phyloP scores from a whole-genome alignment of 2,329 filamentous ascomycete genomes.

The Zymoseptoria tritici region DNA sequence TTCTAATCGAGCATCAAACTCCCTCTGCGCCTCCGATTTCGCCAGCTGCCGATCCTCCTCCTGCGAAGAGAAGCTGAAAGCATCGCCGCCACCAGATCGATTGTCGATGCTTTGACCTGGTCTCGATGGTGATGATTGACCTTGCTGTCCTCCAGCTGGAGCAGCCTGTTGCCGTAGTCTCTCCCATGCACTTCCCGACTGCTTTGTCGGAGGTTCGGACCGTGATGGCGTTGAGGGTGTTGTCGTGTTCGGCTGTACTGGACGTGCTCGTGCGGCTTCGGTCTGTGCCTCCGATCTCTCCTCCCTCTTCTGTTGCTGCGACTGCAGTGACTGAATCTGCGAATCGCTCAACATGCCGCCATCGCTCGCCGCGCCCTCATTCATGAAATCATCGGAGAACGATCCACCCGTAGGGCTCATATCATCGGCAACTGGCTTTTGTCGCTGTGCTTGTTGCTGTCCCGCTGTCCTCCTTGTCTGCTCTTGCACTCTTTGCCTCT shows the following conservation, averaged over 20 bases:
- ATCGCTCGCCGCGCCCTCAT: slow-evolving; percentile 15
- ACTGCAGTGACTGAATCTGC: slow-evolving; percentile 16
- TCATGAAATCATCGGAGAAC: slow-evolving; percentile 27
- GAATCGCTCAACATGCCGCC: slow-evolving; percentile 27
- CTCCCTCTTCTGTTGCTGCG: slow-evolving; percentile 3
- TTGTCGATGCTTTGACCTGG: slow-evolving; percentile 15
- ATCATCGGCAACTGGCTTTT: slow-evolving; percentile 28
- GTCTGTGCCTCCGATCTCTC: slow-evolving; percentile 34
- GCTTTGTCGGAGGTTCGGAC: slow-evolving; percentile 1
- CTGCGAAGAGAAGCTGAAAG: slow-evolving; percentile 37
- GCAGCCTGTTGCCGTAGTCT: slow-evolving; percentile 32
- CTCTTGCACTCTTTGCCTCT: slow-evolving; percentile 21
- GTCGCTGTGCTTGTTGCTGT: slow-evolving; percentile 1
- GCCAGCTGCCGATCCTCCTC: slow-evolving; percentile 39
- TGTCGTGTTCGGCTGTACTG: slow-evolving; percentile 9
- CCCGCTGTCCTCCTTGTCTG: slow-evolving; percentile 2
- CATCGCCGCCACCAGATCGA: slow-evolving; percentile 31
- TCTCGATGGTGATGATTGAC: slow-evolving; percentile 17
- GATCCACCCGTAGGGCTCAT: slow-evolving; percentile 34
- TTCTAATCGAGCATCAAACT: slow-evolving; percentile 45
- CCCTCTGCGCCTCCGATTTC: slow-evolving; percentile 40
- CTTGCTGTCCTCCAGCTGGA: slow-evolving; percentile 13
- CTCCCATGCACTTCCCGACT: slow-evolving; percentile 38
- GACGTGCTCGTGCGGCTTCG: slow-evolving; percentile 6
- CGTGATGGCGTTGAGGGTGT: neutral